Evolutionary conservation across 257 asterid species (phyloP).

Genomic region (Ophiorrhiza pumila): DNA sequence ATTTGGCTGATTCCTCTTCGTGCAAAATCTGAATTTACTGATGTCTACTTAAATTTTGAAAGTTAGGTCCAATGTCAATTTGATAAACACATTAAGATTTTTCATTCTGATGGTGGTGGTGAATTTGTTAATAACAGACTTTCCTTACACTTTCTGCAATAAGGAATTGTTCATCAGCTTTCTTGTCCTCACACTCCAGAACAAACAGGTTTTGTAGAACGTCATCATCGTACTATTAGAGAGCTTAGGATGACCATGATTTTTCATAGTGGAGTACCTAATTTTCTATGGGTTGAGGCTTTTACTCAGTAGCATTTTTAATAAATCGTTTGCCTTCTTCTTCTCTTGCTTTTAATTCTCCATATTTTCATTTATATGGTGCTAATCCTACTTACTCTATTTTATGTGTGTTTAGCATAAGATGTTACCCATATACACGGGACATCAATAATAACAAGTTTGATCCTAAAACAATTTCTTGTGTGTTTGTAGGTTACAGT

Average conservation of each 20-base stretch:
- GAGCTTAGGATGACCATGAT: background rate
- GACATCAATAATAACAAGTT: no score
- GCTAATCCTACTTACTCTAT: no score
- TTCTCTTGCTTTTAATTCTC: background rate
- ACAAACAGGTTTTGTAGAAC: background rate
- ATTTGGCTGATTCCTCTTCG: background rate
- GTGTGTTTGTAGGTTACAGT: no score
- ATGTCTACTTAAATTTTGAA: background rate
- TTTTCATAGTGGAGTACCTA: no score
- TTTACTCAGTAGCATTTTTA: background rate
- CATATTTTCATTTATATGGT: no score
- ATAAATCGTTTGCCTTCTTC: background rate
- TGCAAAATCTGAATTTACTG: background rate
- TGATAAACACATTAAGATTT: background rate
- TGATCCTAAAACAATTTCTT: no score
- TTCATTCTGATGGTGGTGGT: no score
- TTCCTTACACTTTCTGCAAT: no score
- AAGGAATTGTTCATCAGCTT: background rate
- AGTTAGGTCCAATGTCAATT: background rate
- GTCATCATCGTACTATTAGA: background rate
- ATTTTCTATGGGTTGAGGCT: background rate
- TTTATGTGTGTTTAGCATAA: no score
- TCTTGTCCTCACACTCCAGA: no score
- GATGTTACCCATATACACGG: no score
- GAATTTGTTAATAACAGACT: no score